A percentile compares a stretch with the other conserved stretches of the same genome.
phyloP scores from a whole-genome alignment of 495 filamentous ascomycete genomes.

The Trichoderma erinaceum region DNA sequence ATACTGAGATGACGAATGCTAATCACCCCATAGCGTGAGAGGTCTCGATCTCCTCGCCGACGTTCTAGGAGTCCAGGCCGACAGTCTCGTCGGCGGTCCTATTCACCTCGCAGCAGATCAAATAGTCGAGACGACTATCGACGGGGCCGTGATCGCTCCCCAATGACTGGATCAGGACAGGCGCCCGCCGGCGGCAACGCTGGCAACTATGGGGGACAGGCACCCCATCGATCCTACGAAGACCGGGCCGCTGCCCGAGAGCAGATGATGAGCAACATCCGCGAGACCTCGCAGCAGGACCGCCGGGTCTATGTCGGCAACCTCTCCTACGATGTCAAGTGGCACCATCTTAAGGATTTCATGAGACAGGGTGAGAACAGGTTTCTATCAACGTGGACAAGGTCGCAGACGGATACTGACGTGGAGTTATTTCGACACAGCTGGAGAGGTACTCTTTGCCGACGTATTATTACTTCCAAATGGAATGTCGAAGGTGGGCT shows the following conservation, averaged over 20 bases:
- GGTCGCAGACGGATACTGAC: constrained; percentile 17
- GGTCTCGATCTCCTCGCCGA: constrained; percentile 86
- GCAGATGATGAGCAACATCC: constrained; percentile 88
- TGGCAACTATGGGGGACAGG: constrained; percentile 49
- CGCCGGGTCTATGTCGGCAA: constrained; percentile 99
- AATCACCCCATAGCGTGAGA: constrained; percentile 68
- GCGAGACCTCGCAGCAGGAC: constrained; percentile 94
- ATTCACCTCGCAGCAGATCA: constrained; percentile 88
- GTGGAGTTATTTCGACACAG: constrained; percentile 40
- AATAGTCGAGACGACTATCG: constrained; percentile 86
- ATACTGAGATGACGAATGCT: not conserved
- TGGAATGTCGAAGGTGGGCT: constrained; percentile 99
- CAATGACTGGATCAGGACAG: constrained; percentile 70
- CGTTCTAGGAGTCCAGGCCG: constrained; percentile 47
- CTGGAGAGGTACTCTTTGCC: constrained; percentile 98
- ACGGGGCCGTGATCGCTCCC: constrained; percentile 71
- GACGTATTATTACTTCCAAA: constrained; percentile 99
- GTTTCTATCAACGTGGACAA: constrained; percentile 16
- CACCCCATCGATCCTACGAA: constrained; percentile 68
- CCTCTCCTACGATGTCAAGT: constrained; percentile 98
- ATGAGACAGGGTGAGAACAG: constrained; percentile 89
- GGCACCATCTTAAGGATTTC: constrained; percentile 99
- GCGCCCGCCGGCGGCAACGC: constrained; percentile 53
- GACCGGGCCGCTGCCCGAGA: constrained; percentile 82
- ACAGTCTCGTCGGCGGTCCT: constrained; percentile 63